Percentiles rank a stretch among this genome's conserved stretches.
phyloP scores from a whole-genome alignment of 2,329 filamentous ascomycete genomes.

The Colletotrichum lentis region DNA sequence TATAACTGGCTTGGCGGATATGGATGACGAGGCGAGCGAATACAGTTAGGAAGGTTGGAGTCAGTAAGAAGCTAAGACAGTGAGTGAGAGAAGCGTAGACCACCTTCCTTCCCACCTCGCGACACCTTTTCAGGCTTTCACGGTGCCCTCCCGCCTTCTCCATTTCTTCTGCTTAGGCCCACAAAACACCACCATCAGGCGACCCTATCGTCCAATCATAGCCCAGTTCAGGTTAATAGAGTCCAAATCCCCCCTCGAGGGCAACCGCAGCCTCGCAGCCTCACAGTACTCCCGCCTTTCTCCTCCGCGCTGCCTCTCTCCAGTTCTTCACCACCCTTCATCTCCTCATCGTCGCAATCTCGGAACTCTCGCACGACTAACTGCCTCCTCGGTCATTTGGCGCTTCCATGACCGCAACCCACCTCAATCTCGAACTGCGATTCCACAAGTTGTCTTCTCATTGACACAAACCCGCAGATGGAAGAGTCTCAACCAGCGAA shows the following conservation, averaged over 20 bases:
- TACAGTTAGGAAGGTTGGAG: no score
- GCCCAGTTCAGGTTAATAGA: background rate
- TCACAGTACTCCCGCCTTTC: conserved; percentile 13
- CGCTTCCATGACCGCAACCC: conserved; percentile 13
- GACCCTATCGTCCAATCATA: background rate
- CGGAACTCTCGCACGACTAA: background rate
- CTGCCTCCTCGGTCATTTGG: background rate
- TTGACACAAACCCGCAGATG: conserved; percentile 35
- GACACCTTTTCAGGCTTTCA: conserved; percentile 4
- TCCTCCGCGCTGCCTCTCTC: background rate
- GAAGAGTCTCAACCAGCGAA: conserved; percentile 39
- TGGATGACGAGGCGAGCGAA: background rate
- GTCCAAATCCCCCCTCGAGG: conserved; percentile 3
- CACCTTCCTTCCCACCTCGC: background rate
- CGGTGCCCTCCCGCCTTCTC: conserved; percentile 2
- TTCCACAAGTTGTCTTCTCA: conserved; percentile 11
- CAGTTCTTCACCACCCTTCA: conserved; percentile 2
- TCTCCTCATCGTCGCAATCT: conserved; percentile 6
- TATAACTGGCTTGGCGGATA: background rate
- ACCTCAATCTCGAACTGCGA: background rate
- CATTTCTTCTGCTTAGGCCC: background rate
- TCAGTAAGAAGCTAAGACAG: background rate
- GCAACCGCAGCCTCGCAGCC: conserved; percentile 9
- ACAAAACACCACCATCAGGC: background rate
- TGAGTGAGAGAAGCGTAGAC: background rate